Evolutionary conservation across 495 filamentous ascomycete species (phyloP), one percentile per base, ranked within the genome.

Genomic region (Entonaema liquescens): DNA sequence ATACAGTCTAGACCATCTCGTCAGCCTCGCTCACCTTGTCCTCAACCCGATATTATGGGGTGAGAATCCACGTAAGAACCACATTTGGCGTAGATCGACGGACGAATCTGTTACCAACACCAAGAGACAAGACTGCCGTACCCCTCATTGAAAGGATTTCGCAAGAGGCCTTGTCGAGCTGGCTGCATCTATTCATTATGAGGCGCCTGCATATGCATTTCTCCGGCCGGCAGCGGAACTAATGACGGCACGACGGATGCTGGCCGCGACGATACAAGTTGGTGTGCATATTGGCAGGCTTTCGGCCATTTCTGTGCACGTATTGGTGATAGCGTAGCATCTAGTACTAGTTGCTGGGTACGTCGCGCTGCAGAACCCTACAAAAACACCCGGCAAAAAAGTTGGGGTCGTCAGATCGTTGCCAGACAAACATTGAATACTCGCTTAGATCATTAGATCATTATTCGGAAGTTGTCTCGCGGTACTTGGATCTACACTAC

Each of bases 41-140:
- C 44, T 21, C 9, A 47, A 67, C 25, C 53, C 44, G 63, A 62
- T 44, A 72, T 29, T 59, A 68, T 72, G 69, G 69, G 61, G 47
- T 54, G 25, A 12, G 50, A 72, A 33, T 29, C 69, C 69, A 61
- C 69, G 53, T 23, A 21, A 55, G 42, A 25, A 29, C 65, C 54
- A 33, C 50, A 66, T 69, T 58, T 25, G 59, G 70, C 47, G 61
- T n/a, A 62, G 70, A 69, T 73, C 70, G 58, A 52, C 70, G 26
- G 61, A 35, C 65, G 57, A 68, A 68, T 68, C 65, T 72, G 21
- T 31, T 57, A 55, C 47, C 28, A 61, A 65, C 52, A 50, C 47
- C 53, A 38, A 33, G 54, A 33, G 31, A 33, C 31, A 33, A 31
- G 47, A 61, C 59, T 56, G 29, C 15, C 7, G 35, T 28, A 67